Evolutionary conservation across 2,329 filamentous ascomycete species (phyloP).

Genomic region (Alternaria ventricosa): DNA sequence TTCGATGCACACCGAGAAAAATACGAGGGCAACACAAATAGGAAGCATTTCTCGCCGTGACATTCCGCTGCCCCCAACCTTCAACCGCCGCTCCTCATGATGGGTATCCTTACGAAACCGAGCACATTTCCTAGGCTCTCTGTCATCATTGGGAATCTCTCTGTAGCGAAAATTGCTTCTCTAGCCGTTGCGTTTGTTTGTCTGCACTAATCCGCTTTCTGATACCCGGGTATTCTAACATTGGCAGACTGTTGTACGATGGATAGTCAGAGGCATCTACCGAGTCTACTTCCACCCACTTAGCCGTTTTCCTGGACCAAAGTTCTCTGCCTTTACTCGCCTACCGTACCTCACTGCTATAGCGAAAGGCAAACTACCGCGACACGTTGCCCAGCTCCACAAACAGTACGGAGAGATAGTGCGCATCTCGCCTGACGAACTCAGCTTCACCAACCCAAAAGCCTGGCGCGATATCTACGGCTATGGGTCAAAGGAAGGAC

Average conservation of each 20-base stretch:
- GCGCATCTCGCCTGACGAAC: slow-evolving; percentile 25
- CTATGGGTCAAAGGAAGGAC: slow-evolving; percentile 13
- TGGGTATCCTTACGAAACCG: not conserved
- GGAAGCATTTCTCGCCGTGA: not conserved
- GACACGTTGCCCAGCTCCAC: not conserved
- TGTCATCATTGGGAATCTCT: not conserved
- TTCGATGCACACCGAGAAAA: not conserved
- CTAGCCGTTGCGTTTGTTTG: not conserved
- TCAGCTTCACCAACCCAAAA: slow-evolving; percentile 18
- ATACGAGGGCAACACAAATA: not conserved
- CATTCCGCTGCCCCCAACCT: not conserved
- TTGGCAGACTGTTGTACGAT: not conserved
- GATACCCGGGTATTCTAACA: not conserved
- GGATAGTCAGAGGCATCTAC: slow-evolving; percentile 34
- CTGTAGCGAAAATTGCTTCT: not conserved
- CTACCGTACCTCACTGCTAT: slow-evolving; percentile 4
- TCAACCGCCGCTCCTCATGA: not conserved
- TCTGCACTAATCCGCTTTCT: not conserved
- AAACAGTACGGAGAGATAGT: slow-evolving; percentile 40
- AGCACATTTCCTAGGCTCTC: not conserved
- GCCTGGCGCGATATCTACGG: slow-evolving; percentile 32
- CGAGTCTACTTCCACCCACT: slow-evolving; percentile 53
- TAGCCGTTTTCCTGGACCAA: slow-evolving; percentile 50
- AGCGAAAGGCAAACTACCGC: not conserved
- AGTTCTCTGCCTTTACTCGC: slow-evolving; percentile 27